phyloP scores from a whole-genome alignment of 768 basidiomycete species.

The Phaeolepiota aurea region DNA sequence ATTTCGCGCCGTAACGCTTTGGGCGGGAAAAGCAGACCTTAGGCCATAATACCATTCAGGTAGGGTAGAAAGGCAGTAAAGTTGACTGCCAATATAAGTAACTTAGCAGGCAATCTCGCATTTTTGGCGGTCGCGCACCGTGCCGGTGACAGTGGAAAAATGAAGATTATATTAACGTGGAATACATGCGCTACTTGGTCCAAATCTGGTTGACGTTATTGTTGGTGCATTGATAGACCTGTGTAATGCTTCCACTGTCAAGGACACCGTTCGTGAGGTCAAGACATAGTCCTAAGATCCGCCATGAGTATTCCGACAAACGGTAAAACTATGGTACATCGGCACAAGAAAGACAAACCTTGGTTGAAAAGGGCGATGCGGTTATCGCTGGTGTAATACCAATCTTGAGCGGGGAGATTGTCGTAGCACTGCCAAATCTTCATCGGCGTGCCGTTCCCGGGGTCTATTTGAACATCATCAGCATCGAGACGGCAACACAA shows the following conservation, averaged over 20 bases:
- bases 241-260: slow-evolving; percentile 11
- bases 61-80: no score
- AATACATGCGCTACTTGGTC: no score
- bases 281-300: slow-evolving; percentile 12
- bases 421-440: slow-evolving; percentile 17
- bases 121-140: no score
- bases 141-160: no score
- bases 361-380: slow-evolving; percentile 11
- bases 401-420: slow-evolving; percentile 14
- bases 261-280: slow-evolving; percentile 13
- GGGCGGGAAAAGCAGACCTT: no score
- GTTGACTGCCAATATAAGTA: no score
- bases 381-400: slow-evolving; percentile 17
- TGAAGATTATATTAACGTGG: no score
- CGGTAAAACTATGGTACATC: neutral
- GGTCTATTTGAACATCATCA: slow-evolving; percentile 5
- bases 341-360: slow-evolving; percentile 6
- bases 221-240: slow-evolving; percentile 14
- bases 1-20: no score
- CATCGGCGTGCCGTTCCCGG: slow-evolving; percentile 12
- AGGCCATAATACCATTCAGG: no score
- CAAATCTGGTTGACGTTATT: slow-evolving; percentile 15
- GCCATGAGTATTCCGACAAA: neutral
- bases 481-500: neutral
- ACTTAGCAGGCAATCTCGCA: no score